phyloP scores from a whole-genome alignment of 176 grass and related monocot genomes.

The Aechmea fasciata region DNA sequence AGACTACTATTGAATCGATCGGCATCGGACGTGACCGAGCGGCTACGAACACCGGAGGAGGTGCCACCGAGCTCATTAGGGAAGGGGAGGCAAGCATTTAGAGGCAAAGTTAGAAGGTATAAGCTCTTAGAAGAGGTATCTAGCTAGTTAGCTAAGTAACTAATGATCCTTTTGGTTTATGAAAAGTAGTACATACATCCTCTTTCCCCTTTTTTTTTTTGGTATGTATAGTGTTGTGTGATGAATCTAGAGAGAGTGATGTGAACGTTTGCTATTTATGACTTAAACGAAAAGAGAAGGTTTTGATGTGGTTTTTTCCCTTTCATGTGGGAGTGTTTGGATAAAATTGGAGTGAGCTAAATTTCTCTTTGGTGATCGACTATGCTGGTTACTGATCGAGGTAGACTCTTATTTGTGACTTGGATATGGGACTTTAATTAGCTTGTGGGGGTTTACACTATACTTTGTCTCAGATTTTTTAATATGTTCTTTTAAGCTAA shows the following conservation, averaged over 20 bases:
- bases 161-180: background rate
- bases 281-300: background rate
- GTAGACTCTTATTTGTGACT: too few species aligned
- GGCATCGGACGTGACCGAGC: constrained; percentile 45
- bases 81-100: constrained; percentile 30
- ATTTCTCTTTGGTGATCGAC: background rate
- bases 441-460: too few species aligned
- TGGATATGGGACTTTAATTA: too few species aligned
- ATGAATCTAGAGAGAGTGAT: background rate
- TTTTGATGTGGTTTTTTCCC: background rate
- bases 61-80: constrained; percentile 30
- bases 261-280: background rate
- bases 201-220: background rate
- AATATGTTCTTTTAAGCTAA: too few species aligned
- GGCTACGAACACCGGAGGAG: constrained; percentile 27
- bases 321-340: background rate
- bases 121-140: constrained; percentile 93
- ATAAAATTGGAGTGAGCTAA: background rate
- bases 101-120: constrained; percentile 69
- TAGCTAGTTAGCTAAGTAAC: constrained; percentile 13
- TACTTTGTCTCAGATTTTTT: too few species aligned
- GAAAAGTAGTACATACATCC: background rate
- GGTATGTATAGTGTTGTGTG: background rate
- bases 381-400: background rate
- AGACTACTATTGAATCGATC: constrained; percentile 50